Percentiles rank a stretch among this genome's conserved stretches.
Evolutionary conservation across 2,329 filamentous ascomycete species (phyloP).

Genomic region (Allantophomopsis lycopodina): DNA sequence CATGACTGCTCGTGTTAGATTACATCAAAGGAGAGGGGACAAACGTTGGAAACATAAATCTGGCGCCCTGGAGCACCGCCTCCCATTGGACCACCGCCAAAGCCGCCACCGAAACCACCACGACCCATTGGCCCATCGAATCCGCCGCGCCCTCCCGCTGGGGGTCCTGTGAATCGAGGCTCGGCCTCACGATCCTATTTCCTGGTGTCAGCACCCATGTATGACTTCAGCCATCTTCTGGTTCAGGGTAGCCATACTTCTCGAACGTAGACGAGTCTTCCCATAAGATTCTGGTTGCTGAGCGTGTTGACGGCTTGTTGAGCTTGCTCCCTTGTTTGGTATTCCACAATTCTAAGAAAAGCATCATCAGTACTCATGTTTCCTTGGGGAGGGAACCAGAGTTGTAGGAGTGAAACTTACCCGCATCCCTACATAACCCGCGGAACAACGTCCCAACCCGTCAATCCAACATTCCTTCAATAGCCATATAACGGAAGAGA

Average conservation of each 20-base stretch:
- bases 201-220: constrained; percentile 4
- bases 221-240: no score
- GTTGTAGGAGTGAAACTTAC: constrained; percentile 42
- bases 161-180: constrained; percentile 80
- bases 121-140: constrained; percentile 27
- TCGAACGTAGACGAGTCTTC: constrained; percentile 93
- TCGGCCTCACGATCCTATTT: constrained; percentile 89
- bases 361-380: constrained; percentile 9
- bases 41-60: constrained; percentile 96
- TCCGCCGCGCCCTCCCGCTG: constrained; percentile 47
- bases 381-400: not conserved
- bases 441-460: constrained; percentile 85
- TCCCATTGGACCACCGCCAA: constrained; percentile 38
- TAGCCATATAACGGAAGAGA: constrained; percentile 35
- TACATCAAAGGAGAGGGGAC: constrained; percentile 30
- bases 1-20: constrained; percentile 15
- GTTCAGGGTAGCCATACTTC: constrained; percentile 47
- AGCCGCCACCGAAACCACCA: constrained; percentile 24
- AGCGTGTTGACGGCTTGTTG: constrained; percentile 94
- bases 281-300: constrained; percentile 99
- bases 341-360: constrained; percentile 87
- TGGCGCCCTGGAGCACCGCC: constrained; percentile 56
- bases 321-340: constrained; percentile 97
- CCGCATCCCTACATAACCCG: constrained; percentile 98
- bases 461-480: constrained; percentile 97